phyloP scores from a whole-genome alignment of 176 grass and related monocot genomes.

The Cenchrus purpureus region DNA sequence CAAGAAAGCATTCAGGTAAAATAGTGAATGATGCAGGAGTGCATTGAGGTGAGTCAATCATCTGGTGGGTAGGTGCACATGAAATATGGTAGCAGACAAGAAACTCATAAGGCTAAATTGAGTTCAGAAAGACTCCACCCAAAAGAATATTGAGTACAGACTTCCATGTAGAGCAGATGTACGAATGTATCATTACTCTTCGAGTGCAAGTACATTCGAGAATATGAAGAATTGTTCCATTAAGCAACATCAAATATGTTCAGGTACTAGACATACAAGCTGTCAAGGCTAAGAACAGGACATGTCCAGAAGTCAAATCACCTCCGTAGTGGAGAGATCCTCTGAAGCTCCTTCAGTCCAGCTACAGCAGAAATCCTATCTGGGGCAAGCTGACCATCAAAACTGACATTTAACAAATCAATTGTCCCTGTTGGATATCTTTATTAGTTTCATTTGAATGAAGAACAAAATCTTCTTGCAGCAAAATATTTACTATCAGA shows the following conservation, averaged over 20 bases:
- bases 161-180: conserved; percentile 8
- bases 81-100: conserved; percentile 7
- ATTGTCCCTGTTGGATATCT: conserved; percentile 63
- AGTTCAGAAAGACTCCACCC: neutral
- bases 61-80: conserved; percentile 8
- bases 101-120: conserved; percentile 21
- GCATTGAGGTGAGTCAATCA: conserved; percentile 13
- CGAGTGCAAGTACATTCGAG: neutral
- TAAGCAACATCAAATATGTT: conserved; percentile 23
- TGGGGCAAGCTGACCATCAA: conserved; percentile 83
- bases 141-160: conserved; percentile 2
- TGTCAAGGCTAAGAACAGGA: conserved; percentile 2
- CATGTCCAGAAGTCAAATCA: conserved; percentile 43
- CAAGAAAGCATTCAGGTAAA: neutral
- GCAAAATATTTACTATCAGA: conserved; percentile 27
- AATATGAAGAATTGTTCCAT: conserved; percentile 5
- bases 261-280: neutral
- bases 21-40: conserved; percentile 9
- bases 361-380: conserved; percentile 81
- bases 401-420: conserved; percentile 99
- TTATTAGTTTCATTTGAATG: conserved; percentile 27
- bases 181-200: neutral
- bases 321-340: conserved; percentile 73
- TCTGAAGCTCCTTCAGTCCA: conserved; percentile 79
- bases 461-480: conserved; percentile 15